These are phyloP conservation scores for Leptodontidium sp. DNA, from an alignment of 2,329 filamentous ascomycete species.

Conservation along the genomic window DNA sequence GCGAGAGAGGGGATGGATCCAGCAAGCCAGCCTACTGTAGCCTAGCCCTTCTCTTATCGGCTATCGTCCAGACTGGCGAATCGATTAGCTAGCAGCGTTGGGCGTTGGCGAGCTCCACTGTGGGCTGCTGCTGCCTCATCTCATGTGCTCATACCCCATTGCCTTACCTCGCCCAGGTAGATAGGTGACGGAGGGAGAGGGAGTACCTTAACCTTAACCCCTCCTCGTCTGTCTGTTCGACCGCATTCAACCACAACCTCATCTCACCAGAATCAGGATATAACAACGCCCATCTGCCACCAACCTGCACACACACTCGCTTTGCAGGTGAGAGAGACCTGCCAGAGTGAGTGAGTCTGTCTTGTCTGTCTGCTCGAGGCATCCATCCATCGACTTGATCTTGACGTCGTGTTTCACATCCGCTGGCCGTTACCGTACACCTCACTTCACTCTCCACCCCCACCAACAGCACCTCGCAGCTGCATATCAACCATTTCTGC, in stretches of 20 bases:
- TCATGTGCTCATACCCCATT: neutral
- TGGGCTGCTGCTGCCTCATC: constrained; percentile 3
- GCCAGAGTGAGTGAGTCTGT: neutral
- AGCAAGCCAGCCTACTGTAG: too few relatives aligned
- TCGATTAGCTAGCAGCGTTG: constrained; percentile 6
- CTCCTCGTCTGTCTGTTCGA: neutral
- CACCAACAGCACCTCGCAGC: neutral
- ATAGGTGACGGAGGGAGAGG: too few relatives aligned
- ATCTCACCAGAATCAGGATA: constrained; percentile 7
- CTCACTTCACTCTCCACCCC: constrained; percentile 11
- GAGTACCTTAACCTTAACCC: neutral
- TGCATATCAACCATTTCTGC: neutral
- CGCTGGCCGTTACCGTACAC: constrained; percentile 11
- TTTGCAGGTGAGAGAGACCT: constrained; percentile 18
- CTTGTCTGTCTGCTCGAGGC: neutral
- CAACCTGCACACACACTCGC: constrained; percentile 18
- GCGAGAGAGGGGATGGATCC: too few relatives aligned
- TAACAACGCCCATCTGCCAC: neutral
- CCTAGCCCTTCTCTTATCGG: neutral
- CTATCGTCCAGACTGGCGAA: constrained; percentile 5
- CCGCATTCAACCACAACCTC: neutral
- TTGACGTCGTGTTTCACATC: constrained; percentile 7
- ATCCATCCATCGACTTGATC: neutral
- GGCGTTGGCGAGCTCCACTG: constrained; percentile 5
- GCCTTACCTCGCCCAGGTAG: neutral